A percentile compares a stretch with the other conserved stretches of the same genome.
phyloP scores from a whole-genome alignment of 1,139 yeast genomes.

The Magnusiomyces magnusii region DNA sequence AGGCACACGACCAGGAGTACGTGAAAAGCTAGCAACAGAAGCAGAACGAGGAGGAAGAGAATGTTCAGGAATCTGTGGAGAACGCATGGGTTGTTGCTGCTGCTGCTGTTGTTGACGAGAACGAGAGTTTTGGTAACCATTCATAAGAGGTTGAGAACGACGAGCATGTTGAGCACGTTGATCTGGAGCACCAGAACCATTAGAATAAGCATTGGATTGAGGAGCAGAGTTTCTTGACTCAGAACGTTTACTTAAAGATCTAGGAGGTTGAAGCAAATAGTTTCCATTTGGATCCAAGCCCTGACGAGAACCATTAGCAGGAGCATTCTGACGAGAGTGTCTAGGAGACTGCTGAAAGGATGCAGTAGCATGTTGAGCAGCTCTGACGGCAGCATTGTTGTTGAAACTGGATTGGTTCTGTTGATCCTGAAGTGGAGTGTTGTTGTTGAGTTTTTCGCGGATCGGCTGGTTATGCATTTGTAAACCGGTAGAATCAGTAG shows the following conservation, averaged over 20 bases:
- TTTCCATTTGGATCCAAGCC: neutral
- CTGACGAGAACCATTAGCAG: neutral
- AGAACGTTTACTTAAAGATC: neutral
- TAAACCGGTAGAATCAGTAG: neutral
- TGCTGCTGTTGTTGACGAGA: neutral
- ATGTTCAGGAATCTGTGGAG: neutral
- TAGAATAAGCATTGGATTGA: neutral
- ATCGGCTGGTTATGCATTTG: neutral
- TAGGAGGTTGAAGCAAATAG: neutral
- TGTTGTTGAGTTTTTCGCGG: neutral
- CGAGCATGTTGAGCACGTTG: neutral
- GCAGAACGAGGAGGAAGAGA: neutral
- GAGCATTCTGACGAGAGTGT: neutral
- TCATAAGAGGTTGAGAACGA: neutral
- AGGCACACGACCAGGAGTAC: neutral
- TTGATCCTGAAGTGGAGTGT: neutral
- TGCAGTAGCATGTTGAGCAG: neutral
- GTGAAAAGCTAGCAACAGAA: neutral
- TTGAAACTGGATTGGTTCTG: neutral
- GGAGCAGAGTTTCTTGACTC: neutral
- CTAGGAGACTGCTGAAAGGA: neutral
- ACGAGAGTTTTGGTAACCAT: neutral
- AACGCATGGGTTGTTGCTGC: neutral
- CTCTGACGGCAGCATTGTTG: neutral
- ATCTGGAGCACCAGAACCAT: neutral